These are phyloP conservation scores for Hemileccinum impolitum DNA, from an alignment of 768 basidiomycete genomes.

Conservation along the genomic window DNA sequence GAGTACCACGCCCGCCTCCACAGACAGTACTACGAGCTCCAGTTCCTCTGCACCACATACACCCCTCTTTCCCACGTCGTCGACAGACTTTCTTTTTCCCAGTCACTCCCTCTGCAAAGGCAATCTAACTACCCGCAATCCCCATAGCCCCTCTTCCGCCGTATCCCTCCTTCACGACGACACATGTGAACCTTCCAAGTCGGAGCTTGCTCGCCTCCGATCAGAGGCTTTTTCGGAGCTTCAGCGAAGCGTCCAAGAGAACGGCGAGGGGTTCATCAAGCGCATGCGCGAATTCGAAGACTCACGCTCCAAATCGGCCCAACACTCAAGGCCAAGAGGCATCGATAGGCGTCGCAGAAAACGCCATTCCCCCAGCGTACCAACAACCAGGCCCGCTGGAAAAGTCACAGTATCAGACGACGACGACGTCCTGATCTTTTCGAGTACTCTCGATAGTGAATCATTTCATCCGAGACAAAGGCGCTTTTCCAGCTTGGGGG, in stretches of 20 bases:
- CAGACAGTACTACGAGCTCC: constrained; percentile 28
- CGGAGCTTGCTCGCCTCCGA: constrained; percentile 45
- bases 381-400: constrained; percentile 10
- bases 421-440: constrained; percentile 57
- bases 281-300: constrained; percentile 74
- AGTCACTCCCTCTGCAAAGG: constrained; percentile 14
- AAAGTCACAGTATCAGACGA: constrained; percentile 35
- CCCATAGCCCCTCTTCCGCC: constrained; percentile 23
- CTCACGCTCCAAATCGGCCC: constrained; percentile 41
- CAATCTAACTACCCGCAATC: constrained; percentile 7
- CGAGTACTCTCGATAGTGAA: constrained; percentile 23
- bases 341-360: constrained; percentile 43
- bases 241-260: constrained; percentile 56
- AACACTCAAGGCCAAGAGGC: constrained; percentile 38
- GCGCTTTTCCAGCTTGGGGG: constrained; percentile 44
- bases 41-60: constrained; percentile 29
- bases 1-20: constrained; percentile 29
- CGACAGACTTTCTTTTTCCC: constrained; percentile 48
- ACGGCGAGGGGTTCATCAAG: constrained; percentile 62
- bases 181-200: constrained; percentile 19
- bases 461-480: constrained; percentile 30
- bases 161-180: constrained; percentile 17
- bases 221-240: constrained; percentile 67
- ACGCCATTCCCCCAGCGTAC: constrained; percentile 29
- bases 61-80: constrained; percentile 43